Evolutionary conservation across 441 rosid species (phyloP).

Genomic region (Syzygium malaccense): DNA sequence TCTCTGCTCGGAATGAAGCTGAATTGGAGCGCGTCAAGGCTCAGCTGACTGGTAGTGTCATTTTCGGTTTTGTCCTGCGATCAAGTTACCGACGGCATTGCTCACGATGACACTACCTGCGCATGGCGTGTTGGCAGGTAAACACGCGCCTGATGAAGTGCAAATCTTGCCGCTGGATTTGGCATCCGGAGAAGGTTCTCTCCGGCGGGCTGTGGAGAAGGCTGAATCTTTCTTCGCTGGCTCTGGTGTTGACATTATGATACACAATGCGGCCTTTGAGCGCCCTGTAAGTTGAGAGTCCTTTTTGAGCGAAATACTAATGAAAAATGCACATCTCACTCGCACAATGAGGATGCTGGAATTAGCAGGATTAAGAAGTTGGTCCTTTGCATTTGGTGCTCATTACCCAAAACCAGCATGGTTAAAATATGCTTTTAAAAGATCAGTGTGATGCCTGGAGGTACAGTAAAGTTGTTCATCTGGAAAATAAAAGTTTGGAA

Average conservation of each 20-base stretch:
- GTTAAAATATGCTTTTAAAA: not conserved
- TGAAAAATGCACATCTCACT: not conserved
- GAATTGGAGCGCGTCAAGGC: slow-evolving; percentile 65
- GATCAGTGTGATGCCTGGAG: not conserved
- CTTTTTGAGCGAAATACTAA: not conserved
- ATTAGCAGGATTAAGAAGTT: not conserved
- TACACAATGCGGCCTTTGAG: slow-evolving; percentile 90
- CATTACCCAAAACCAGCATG: not conserved
- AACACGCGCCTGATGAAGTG: slow-evolving; percentile 65
- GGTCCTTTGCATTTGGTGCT: not conserved
- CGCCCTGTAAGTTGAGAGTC: slow-evolving; percentile 59
- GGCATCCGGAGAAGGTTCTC: slow-evolving; percentile 64
- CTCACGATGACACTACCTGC: not conserved
- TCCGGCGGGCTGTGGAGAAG: slow-evolving; percentile 53
- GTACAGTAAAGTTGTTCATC: not conserved
- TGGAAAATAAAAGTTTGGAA: not conserved
- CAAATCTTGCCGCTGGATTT: slow-evolving; percentile 76
- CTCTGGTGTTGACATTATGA: slow-evolving; percentile 69
- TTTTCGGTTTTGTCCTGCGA: not conserved
- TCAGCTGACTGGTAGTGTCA: slow-evolving; percentile 53
- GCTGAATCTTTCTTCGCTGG: slow-evolving; percentile 61
- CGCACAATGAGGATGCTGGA: not conserved
- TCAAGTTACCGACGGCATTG: not conserved
- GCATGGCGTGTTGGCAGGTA: slow-evolving; percentile 36
- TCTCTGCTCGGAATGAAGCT: slow-evolving; percentile 70